Base-by-base conservation (phyloP, 1,284 basidiomycete species). In the Moesziomyces sp. region DNA sequence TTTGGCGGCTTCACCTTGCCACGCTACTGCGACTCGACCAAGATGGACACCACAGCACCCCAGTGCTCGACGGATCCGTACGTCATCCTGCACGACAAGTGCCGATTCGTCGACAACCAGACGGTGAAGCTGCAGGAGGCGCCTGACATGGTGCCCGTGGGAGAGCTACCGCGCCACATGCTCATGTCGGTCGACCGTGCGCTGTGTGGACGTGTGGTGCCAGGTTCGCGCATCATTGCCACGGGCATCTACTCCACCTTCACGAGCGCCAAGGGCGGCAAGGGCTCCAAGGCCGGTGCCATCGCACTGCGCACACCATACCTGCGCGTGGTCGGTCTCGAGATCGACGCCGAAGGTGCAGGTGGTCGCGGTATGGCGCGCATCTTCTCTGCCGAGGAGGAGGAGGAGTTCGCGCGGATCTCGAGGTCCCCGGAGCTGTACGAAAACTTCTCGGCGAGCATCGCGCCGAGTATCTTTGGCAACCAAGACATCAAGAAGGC, bases 61-160 rank as follows among this genome's bases (percentile, higher is more conserved):
- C 91, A 94, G 62, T 99, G 97, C 82, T 94, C 94, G 0, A 86
- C 97, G 57, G 97, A 99, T 83, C 97, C 97, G 0, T 99, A 94
- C 85, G 88, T 96, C 49, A 97, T 99, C 79, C 88, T 99, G 13
- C 97, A 99, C 85, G 92, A 94, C 57, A 93, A 94, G 85, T 99
- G 94, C 54, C 87, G 89, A 5, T 99, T 99, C 84, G 91, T 96
- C 28, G 97, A 99, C 84, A 93, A 95, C 79, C 97, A 99, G 85
- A 93, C 90, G 8, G 88, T 99, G 79, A 99, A 99, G 85, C 88
- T 99, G 16, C 97, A 99, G 85, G 97, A 99, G 86, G 95, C 96
- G 8, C 97, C 97, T 0, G 97, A 99, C 84, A 97, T 98, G 94
- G 97, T 99, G 0, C 97, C 97, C 3, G 94, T 99, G 23, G 97